phyloP scores from a whole-genome alignment of 108 stramenopile genomes.

The Mayamaea pseudoterrestris region DNA sequence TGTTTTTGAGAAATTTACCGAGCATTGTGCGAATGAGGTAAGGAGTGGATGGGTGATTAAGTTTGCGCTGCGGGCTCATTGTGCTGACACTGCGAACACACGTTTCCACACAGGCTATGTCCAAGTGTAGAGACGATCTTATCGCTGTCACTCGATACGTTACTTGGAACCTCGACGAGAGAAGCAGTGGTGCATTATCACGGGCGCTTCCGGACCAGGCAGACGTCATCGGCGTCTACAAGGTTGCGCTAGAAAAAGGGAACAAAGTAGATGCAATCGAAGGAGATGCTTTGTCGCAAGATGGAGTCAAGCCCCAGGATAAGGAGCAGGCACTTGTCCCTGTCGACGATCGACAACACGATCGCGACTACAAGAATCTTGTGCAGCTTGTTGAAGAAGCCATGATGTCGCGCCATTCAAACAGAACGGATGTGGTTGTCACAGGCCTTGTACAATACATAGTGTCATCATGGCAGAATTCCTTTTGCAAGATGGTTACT shows the following conservation, averaged over 20 bases:
- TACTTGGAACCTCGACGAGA: slow-evolving; percentile 89
- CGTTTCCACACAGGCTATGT: slow-evolving; percentile 46
- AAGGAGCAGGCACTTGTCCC: not conserved
- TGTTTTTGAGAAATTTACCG: slow-evolving; percentile 78
- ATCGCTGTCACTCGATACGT: slow-evolving; percentile 82
- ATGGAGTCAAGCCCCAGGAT: not conserved
- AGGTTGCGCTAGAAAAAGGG: slow-evolving; percentile 24
- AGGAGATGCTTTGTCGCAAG: slow-evolving; percentile 7
- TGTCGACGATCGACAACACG: slow-evolving; percentile 17
- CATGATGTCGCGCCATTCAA: slow-evolving; percentile 55
- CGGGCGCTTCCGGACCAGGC: slow-evolving; percentile 70
- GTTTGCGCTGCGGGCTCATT: not conserved
- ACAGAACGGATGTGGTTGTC: slow-evolving; percentile 73
- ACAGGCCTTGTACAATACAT: slow-evolving; percentile 83
- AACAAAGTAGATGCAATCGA: slow-evolving; percentile 22
- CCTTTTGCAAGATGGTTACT: slow-evolving; percentile 69
- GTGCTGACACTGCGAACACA: not conserved
- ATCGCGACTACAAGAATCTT: slow-evolving; percentile 61
- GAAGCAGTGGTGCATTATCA: slow-evolving; percentile 65
- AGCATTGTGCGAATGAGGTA: slow-evolving; percentile 54
- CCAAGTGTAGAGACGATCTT: slow-evolving; percentile 76
- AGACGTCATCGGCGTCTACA: slow-evolving; percentile 55
- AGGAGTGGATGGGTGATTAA: slow-evolving; percentile 15
- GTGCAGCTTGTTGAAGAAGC: slow-evolving; percentile 87
- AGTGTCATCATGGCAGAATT: slow-evolving; percentile 73